Percentiles rank a stretch among this genome's conserved stretches.
These are phyloP conservation scores for Eucalyptus erythrocorys DNA, from an alignment of 345 rosid species.

Conservation along the genomic window DNA sequence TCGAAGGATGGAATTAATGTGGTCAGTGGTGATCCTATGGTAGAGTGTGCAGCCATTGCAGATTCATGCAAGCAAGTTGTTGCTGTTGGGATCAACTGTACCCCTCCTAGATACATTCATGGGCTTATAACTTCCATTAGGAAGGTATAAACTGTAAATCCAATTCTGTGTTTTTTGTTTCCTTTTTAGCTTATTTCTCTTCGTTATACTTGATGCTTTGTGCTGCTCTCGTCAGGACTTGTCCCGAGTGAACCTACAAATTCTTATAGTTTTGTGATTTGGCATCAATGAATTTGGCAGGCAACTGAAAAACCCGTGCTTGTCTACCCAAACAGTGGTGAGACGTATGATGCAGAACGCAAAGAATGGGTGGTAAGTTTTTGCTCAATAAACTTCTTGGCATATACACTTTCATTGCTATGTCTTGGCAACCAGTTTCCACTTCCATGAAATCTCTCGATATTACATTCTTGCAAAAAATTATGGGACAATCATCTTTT, in stretches of 20 bases:
- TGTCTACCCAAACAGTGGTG: constrained; percentile 82
- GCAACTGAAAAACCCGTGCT: constrained; percentile 56
- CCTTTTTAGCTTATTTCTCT: not conserved
- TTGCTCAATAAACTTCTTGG: not conserved
- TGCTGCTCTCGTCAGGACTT: not conserved
- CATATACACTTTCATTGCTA: not conserved
- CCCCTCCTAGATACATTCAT: constrained; percentile 62
- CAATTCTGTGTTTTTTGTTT: not conserved
- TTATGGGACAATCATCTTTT: not conserved
- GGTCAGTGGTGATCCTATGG: constrained; percentile 62
- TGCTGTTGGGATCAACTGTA: constrained; percentile 82
- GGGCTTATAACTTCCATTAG: constrained; percentile 40
- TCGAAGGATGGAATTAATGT: constrained; percentile 67
- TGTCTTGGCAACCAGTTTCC: not conserved
- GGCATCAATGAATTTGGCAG: constrained; percentile 17
- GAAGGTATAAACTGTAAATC: constrained; percentile 13
- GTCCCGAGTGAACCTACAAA: not conserved
- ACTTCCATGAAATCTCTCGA: not conserved
- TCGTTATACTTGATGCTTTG: not conserved
- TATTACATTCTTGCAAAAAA: not conserved
- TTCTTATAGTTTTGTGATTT: not conserved
- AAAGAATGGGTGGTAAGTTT: constrained; percentile 76
- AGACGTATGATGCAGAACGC: constrained; percentile 47
- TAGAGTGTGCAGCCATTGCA: constrained; percentile 62
- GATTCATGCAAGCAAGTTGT: constrained; percentile 60